phyloP scores from a whole-genome alignment of 2,329 filamentous ascomycete genomes.

The Leptographium wingfieldii region DNA sequence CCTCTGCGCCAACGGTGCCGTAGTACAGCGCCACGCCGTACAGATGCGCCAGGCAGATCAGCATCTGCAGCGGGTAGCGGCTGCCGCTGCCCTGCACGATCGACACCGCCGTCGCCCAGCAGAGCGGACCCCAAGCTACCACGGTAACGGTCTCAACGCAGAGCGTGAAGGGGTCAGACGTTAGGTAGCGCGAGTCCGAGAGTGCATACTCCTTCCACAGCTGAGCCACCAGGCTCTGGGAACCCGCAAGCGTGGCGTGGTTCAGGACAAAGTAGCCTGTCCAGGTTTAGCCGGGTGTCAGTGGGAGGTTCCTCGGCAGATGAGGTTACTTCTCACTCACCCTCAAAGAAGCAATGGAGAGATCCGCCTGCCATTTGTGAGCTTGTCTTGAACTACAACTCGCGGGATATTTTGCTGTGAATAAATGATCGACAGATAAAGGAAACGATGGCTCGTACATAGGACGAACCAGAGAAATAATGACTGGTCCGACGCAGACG shows the following conservation, averaged over 20 bases:
- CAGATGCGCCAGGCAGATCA: conserved; percentile 39
- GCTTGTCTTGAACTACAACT: background rate
- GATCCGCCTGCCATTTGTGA: conserved; percentile 36
- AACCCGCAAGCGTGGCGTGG: conserved; percentile 50
- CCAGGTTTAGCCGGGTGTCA: background rate
- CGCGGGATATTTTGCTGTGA: background rate
- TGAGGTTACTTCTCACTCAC: conserved; percentile 23
- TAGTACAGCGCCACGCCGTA: conserved; percentile 54
- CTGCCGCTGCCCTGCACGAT: conserved; percentile 23
- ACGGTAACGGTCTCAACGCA: conserved; percentile 76
- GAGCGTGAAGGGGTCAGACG: conserved; percentile 70
- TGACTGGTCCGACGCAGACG: conserved; percentile 26
- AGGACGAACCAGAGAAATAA: conserved; percentile 41
- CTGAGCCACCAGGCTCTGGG: conserved; percentile 66
- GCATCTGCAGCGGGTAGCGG: conserved; percentile 38
- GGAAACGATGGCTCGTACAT: conserved; percentile 26
- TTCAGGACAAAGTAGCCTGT: conserved; percentile 64
- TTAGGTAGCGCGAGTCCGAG: conserved; percentile 78
- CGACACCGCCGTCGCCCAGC: conserved; percentile 32
- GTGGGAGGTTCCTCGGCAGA: background rate
- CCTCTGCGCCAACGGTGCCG: conserved; percentile 40
- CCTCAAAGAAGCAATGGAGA: conserved; percentile 74
- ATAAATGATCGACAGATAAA: background rate
- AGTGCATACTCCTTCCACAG: conserved; percentile 89
- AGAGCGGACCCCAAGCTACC: conserved; percentile 48